phyloP scores from a whole-genome alignment of 2,329 filamentous ascomycete species.

The Fusarium poae region DNA sequence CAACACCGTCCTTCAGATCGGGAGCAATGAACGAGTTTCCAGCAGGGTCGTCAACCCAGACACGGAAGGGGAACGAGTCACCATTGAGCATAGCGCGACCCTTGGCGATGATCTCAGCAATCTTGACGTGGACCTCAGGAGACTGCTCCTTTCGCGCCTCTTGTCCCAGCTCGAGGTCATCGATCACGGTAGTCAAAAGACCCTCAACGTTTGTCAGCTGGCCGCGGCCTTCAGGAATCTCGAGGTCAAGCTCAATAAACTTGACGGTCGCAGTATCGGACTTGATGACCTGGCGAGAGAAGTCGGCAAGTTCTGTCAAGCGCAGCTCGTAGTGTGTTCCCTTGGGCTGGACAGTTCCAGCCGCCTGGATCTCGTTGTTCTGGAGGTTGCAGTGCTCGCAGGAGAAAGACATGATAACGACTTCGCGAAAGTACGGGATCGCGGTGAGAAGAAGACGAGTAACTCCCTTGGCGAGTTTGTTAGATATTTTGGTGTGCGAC shows the following conservation, averaged over 20 bases:
- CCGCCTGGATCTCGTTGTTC: slow-evolving; percentile 94
- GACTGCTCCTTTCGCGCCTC: slow-evolving; percentile 81
- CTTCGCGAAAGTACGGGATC: slow-evolving; percentile 97
- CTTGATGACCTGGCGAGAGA: slow-evolving; percentile 91
- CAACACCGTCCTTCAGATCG: slow-evolving; percentile 80
- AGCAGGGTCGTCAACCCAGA: slow-evolving; percentile 89
- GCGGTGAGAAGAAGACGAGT: slow-evolving; percentile 90
- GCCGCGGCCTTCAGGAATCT: slow-evolving; percentile 90
- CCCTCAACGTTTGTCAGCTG: slow-evolving; percentile 96
- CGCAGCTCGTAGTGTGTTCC: slow-evolving; percentile 87
- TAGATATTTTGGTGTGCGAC: slow-evolving; percentile 19
- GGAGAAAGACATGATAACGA: slow-evolving; percentile 96
- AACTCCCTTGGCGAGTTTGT: slow-evolving; percentile 70
- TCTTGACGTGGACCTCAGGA: slow-evolving; percentile 82
- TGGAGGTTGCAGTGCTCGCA: slow-evolving; percentile 90
- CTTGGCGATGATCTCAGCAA: slow-evolving; percentile 80
- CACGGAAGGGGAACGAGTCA: slow-evolving; percentile 84
- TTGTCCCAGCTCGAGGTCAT: slow-evolving; percentile 86
- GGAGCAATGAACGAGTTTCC: slow-evolving; percentile 98
- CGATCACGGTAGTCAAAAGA: slow-evolving; percentile 80
- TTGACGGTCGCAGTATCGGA: slow-evolving; percentile 88
- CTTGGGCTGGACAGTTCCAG: slow-evolving; percentile 90
- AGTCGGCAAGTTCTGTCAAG: slow-evolving; percentile 78
- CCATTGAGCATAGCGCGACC: slow-evolving; percentile 83
- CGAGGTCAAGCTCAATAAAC: slow-evolving; percentile 91